These are phyloP conservation scores for Globisporangium parvum DNA, from an alignment of 352 stramenopile species.

Conservation along the genomic window DNA sequence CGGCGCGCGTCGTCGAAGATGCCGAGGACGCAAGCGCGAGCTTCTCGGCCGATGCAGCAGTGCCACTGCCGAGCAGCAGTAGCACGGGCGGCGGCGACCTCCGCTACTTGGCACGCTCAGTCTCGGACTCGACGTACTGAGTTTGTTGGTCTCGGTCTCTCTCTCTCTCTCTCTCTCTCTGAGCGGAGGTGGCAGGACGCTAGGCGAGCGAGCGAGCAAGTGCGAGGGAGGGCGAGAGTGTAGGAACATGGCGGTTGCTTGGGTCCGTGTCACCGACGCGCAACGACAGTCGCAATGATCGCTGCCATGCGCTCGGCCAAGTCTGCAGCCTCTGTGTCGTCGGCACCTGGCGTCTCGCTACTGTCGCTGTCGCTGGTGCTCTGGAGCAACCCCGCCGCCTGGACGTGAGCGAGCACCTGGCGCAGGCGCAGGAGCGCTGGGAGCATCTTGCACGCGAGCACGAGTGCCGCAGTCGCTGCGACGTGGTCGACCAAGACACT, in stretches of 20 bases:
- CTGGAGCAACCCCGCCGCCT: constrained; percentile 14
- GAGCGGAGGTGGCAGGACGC: not conserved
- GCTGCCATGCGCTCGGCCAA: constrained; percentile 27
- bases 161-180: not conserved
- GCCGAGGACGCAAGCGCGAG: constrained; percentile 5
- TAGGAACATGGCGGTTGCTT: no score
- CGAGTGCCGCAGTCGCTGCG: constrained; percentile 10
- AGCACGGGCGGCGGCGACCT: no score
- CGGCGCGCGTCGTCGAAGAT: constrained; percentile 12
- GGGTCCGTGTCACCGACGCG: constrained; percentile 3
- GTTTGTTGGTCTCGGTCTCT: not conserved
- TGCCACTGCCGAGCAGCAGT: not conserved
- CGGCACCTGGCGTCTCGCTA: not conserved
- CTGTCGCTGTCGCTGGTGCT: not conserved
- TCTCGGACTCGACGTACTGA: constrained; percentile 1
- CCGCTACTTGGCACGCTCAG: not conserved
- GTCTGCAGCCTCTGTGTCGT: constrained; percentile 15
- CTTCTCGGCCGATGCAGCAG: constrained; percentile 5
- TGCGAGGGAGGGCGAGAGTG: no score
- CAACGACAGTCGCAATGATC: constrained; percentile 24
- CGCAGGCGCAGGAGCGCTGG: constrained; percentile 40
- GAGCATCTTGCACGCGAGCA: constrained; percentile 23
- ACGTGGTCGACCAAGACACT: constrained; percentile 43
- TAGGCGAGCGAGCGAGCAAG: not conserved
- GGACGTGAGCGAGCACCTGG: constrained; percentile 13